These are phyloP conservation scores for Chlorella sp. DNA, from an alignment of 139 green algal species.

Conservation along the genomic window DNA sequence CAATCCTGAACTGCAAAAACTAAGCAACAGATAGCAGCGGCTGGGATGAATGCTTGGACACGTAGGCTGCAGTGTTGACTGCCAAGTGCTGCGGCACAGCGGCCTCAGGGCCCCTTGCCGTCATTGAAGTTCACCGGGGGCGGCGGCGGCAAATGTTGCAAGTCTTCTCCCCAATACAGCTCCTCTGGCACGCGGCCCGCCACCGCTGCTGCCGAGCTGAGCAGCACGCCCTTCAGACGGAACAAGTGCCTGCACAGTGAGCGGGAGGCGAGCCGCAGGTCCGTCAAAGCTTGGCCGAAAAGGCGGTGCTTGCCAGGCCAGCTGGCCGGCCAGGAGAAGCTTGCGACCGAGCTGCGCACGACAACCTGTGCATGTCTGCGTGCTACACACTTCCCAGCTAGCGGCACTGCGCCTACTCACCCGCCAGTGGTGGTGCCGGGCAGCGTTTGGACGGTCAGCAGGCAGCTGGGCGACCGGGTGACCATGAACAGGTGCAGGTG, in stretches of 20 bases:
- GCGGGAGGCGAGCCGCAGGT: not conserved
- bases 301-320: too few species aligned
- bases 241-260: not conserved
- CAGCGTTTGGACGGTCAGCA: not conserved
- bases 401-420: not conserved
- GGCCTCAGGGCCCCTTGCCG: too few species aligned
- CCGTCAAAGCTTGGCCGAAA: too few species aligned
- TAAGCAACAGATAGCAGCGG: too few species aligned
- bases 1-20: too few species aligned
- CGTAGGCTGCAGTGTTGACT: too few species aligned
- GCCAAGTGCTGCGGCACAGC: too few species aligned
- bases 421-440: not conserved
- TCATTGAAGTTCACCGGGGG: too few species aligned
- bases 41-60: too few species aligned
- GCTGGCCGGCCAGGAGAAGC: too few species aligned
- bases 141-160: not conserved
- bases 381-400: not conserved
- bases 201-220: not conserved
- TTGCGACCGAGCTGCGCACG: too few species aligned
- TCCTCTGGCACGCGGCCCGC: not conserved
- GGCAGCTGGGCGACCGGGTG: not conserved
- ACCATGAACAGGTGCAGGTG: not conserved
- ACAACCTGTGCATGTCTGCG: too few species aligned
- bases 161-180: not conserved
- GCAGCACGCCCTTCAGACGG: not conserved